phyloP scores from a whole-genome alignment of 768 basidiomycete genomes.

The Terana coerulea region DNA sequence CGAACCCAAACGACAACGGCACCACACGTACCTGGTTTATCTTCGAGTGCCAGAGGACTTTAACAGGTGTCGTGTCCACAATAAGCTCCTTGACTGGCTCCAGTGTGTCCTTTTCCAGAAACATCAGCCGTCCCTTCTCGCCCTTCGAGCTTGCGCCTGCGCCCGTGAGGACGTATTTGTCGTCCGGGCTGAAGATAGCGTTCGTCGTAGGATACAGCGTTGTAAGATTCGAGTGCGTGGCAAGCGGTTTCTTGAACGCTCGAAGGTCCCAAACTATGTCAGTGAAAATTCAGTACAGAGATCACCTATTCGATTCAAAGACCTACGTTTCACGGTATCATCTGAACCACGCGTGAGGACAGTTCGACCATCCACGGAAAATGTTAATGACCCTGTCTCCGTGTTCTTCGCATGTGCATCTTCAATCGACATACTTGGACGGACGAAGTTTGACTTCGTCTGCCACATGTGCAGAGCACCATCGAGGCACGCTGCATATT shows the following conservation, averaged over 20 bases:
- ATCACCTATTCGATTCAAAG: too few relatives aligned
- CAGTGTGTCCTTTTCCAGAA: slow-evolving; percentile 68
- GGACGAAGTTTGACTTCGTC: slow-evolving; percentile 85
- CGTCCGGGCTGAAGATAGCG: slow-evolving; percentile 93
- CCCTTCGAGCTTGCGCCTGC: slow-evolving; percentile 64
- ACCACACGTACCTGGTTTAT: slow-evolving; percentile 83
- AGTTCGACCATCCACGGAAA: slow-evolving; percentile 84
- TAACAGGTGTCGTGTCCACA: slow-evolving; percentile 79
- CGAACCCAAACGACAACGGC: slow-evolving; percentile 7
- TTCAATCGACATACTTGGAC: slow-evolving; percentile 84
- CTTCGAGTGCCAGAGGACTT: slow-evolving; percentile 91
- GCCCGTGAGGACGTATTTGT: slow-evolving; percentile 85
- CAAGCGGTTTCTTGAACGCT: slow-evolving; percentile 85
- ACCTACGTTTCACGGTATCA: slow-evolving; percentile 91
- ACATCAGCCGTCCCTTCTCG: slow-evolving; percentile 65
- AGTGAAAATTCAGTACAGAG: neutral
- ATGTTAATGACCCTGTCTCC: slow-evolving; percentile 83
- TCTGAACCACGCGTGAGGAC: slow-evolving; percentile 90
- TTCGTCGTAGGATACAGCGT: slow-evolving; percentile 92
- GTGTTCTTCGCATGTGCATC: slow-evolving; percentile 84
- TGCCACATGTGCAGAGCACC: slow-evolving; percentile 95
- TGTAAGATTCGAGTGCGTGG: slow-evolving; percentile 54
- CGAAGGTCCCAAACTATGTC: slow-evolving; percentile 89
- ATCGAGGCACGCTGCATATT: slow-evolving; percentile 71
- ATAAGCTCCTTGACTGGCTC: slow-evolving; percentile 64